Base-by-base conservation (phyloP, 2,329 filamentous ascomycete genomes). In the Alternaria conjuncta region DNA sequence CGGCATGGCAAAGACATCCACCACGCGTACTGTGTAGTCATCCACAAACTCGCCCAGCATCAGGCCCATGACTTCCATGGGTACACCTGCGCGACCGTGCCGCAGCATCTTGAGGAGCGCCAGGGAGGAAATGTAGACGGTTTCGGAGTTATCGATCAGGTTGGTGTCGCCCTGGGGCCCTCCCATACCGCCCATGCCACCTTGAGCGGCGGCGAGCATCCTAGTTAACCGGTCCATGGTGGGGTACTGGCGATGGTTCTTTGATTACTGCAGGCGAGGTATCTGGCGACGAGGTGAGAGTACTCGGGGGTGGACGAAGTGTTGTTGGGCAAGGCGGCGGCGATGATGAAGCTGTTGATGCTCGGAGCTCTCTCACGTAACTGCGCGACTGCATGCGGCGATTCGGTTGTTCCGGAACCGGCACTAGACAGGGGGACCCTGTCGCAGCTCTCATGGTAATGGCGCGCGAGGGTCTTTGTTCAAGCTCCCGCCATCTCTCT, bases 31-130 rank as follows among this genome's bases (percentile, higher is more conserved):
- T 63, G 96, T 99, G 83, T 97, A 99, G 84, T 98, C 96, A 78
- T 99, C 96, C 64, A 99, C 95, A 74, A 99, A 98, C 81, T 98
- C 96, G 80, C 96, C 96, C 76, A 98, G 84, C 96, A 99, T 99
- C 80, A 99, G 86, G 67, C 96, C 96, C 96, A 99, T 99, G 80
- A 99, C 96, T 86, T 99, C 96, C 96, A 99, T 99, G 20, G 96
- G 96, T 70, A 99, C 96, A 85, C 96, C 96, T 44, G 96, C 96
- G 71, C 96, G 92, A 69, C 96, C 96, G 83, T 99, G 96, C 80
- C 96, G 91, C 82, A 99, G 87, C 96, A 99, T 99, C 88, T 99
- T 99, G 75, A 99, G 87, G 57, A 99, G 87, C 56, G 96, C 96
- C 65, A 99, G 89, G 53, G 96, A 99, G 56, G 96, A 99, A 76